These are phyloP conservation scores for Gentiana macrophylla DNA, from an alignment of 257 asterid genomes.

Conservation along the genomic window DNA sequence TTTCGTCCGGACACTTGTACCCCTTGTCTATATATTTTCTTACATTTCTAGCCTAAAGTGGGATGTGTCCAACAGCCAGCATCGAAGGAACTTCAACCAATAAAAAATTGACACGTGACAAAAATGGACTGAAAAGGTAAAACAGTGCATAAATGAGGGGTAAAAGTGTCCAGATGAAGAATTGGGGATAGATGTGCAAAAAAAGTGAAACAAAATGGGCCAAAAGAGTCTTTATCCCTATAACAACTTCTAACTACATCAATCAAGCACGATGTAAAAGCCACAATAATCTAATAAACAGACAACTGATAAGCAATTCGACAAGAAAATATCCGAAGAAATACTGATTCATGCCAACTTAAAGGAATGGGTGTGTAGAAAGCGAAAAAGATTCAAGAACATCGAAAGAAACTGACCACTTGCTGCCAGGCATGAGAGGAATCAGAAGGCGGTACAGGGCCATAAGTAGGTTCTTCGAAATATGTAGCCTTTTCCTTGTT, in stretches of 20 bases:
- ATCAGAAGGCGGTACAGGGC: constrained; percentile 90
- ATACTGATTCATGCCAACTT: not conserved
- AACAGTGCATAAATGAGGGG: too few species aligned
- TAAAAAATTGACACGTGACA: too few species aligned
- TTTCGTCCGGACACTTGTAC: too few species aligned
- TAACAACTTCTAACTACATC: not conserved
- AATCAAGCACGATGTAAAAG: too few species aligned
- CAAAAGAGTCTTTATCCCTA: not conserved
- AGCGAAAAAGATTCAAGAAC: constrained; percentile 2
- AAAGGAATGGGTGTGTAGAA: not conserved
- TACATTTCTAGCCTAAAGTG: too few species aligned
- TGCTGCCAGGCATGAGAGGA: constrained; percentile 79
- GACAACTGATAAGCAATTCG: not conserved
- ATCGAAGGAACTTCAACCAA: too few species aligned
- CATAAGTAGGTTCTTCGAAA: constrained; percentile 77
- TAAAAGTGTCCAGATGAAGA: too few species aligned
- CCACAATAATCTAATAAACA: not conserved
- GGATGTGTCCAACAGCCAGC: too few species aligned
- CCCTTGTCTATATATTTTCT: too few species aligned
- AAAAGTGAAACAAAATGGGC: not conserved
- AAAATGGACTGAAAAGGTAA: too few species aligned
- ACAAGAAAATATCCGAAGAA: not conserved
- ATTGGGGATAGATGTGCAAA: too few species aligned
- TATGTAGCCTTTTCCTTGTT: constrained; percentile 62
- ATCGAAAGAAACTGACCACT: constrained; percentile 34